Percentiles rank a stretch among this genome's conserved stretches.
These are phyloP conservation scores for Rhytidhysteron rufulum DNA, from an alignment of 2,329 filamentous ascomycete genomes.

Conservation along the genomic window DNA sequence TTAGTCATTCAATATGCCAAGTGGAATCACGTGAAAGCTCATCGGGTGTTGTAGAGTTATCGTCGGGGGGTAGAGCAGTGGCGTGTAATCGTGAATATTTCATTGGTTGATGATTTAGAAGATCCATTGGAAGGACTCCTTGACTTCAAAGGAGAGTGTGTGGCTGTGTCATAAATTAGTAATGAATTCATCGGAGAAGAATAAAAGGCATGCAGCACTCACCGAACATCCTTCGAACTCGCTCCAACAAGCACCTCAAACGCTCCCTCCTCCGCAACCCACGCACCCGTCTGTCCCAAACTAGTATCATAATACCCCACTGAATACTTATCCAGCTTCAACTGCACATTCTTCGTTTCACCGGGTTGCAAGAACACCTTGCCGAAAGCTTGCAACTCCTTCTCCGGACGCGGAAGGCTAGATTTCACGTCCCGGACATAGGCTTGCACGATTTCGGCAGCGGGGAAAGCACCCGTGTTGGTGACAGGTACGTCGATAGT, in stretches of 20 bases:
- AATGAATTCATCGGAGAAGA: constrained; percentile 1
- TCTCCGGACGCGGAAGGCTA: constrained; percentile 61
- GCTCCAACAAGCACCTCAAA: constrained; percentile 61
- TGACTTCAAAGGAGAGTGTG: constrained; percentile 53
- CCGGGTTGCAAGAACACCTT: constrained; percentile 35
- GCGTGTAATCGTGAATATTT: too few relatives aligned
- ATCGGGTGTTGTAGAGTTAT: too few relatives aligned
- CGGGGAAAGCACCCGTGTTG: constrained; percentile 56
- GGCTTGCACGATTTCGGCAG: constrained; percentile 63
- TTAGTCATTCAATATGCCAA: too few relatives aligned
- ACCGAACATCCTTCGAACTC: constrained; percentile 62
- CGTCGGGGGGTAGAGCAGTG: too few relatives aligned
- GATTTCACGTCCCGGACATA: constrained; percentile 64
- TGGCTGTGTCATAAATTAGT: constrained; percentile 36
- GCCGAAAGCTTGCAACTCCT: constrained; percentile 67
- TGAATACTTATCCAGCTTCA: constrained; percentile 44
- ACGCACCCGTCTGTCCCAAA: constrained; percentile 44
- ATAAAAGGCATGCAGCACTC: constrained; percentile 21
- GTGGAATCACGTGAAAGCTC: too few relatives aligned
- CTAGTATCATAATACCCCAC: constrained; percentile 61
- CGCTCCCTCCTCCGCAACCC: constrained; percentile 63
- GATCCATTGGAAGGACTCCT: constrained; percentile 64
- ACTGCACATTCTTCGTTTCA: constrained; percentile 29
- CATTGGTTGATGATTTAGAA: too few relatives aligned
- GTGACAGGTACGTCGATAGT: constrained; percentile 49